phyloP scores from a whole-genome alignment of 2,329 filamentous ascomycete genomes.

The Talaromyces rugulosus region DNA sequence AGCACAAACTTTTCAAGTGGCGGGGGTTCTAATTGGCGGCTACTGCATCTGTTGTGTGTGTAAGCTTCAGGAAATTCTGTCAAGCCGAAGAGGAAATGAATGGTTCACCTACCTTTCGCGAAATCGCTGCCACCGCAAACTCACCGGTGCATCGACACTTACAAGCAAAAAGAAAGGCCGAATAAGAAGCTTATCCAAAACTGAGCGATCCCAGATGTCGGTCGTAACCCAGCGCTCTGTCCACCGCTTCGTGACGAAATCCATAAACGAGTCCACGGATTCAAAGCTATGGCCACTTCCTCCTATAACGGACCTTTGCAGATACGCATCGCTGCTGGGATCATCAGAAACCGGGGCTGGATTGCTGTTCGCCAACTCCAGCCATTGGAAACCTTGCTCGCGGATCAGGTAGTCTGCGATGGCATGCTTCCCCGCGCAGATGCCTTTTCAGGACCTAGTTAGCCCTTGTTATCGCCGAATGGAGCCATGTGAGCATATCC shows the following conservation, averaged over 20 bases:
- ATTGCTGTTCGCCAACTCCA: conserved; percentile 53
- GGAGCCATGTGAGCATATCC: not conserved
- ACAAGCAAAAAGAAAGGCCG: conserved; percentile 92
- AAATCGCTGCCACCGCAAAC: conserved; percentile 77
- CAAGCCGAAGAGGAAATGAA: conserved; percentile 35
- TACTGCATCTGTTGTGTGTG: conserved; percentile 40
- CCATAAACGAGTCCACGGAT: conserved; percentile 64
- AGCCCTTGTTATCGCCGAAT: not conserved
- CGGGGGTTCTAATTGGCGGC: conserved; percentile 46
- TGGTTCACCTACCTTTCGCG: conserved; percentile 45
- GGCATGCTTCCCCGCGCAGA: conserved; percentile 88
- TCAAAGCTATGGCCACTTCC: conserved; percentile 47
- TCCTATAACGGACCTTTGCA: conserved; percentile 22
- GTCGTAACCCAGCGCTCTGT: conserved; percentile 79
- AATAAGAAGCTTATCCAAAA: conserved; percentile 69
- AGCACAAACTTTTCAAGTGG: conserved; percentile 57
- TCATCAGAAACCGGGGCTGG: conserved; percentile 19
- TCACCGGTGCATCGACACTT: conserved; percentile 85
- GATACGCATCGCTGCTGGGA: conserved; percentile 23
- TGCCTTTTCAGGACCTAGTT: conserved; percentile 53
- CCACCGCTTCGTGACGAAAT: conserved; percentile 85
- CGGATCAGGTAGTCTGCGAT: conserved; percentile 84
- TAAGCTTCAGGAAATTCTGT: conserved; percentile 32
- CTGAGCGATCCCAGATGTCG: conserved; percentile 68
- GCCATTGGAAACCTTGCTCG: conserved; percentile 73